Evolutionary conservation across 148 eudicot genomes (phyloP).

Genomic region (Cornus kousa): DNA sequence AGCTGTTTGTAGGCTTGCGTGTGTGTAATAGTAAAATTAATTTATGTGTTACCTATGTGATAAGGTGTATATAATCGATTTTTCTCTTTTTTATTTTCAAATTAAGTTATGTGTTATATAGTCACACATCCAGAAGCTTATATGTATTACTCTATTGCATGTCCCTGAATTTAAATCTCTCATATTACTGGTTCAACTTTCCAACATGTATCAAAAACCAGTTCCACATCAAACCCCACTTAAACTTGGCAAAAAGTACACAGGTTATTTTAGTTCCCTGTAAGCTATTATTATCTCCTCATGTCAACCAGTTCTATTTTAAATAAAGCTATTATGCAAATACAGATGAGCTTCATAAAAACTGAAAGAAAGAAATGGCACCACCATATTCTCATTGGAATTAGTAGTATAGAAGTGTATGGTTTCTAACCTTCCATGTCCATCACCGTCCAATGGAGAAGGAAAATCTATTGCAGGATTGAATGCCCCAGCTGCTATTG

Average conservation of each 20-base stretch:
- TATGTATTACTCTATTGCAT: background rate
- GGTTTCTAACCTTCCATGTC: conserved; percentile 87
- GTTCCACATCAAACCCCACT: background rate
- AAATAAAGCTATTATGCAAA: conserved; percentile 2
- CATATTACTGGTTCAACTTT: background rate
- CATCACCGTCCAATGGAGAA: conserved; percentile 98
- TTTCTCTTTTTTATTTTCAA: background rate
- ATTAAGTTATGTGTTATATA: too few relatives aligned
- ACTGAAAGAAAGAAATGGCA: background rate
- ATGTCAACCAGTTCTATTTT: background rate
- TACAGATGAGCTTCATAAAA: background rate
- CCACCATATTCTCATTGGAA: background rate
- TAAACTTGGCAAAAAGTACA: background rate
- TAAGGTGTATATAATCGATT: background rate
- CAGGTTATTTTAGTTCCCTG: background rate
- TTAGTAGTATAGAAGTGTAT: background rate
- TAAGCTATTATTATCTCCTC: background rate
- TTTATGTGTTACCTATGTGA: background rate
- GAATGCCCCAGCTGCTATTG: conserved; percentile 89
- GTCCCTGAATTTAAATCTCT: background rate
- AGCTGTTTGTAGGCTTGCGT: background rate
- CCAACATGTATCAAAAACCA: background rate
- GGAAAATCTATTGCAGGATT: conserved; percentile 81
- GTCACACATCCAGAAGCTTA: background rate
- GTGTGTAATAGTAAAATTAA: background rate